These are phyloP conservation scores for Penicillium freii DNA, from an alignment of 2,329 filamentous ascomycete species.

Conservation along the genomic window DNA sequence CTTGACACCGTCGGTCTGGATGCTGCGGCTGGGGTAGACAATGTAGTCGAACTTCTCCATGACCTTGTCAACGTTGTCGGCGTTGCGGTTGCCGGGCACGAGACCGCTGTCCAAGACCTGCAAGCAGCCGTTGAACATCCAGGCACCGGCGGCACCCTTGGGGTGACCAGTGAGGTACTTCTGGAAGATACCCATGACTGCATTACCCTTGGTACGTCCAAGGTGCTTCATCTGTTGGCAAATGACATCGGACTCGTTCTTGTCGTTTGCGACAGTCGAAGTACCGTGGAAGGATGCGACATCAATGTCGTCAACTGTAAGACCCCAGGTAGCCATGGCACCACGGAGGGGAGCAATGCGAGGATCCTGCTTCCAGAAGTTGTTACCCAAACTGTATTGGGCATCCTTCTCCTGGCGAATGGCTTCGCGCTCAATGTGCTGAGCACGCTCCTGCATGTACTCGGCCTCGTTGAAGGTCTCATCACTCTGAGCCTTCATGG, in stretches of 20 bases:
- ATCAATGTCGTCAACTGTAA: constrained; percentile 91
- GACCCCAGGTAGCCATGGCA: constrained; percentile 94
- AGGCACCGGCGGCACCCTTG: constrained; percentile 97
- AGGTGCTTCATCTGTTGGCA: constrained; percentile 95
- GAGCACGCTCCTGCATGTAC: constrained; percentile 79
- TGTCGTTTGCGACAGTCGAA: constrained; percentile 97
- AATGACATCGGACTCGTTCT: constrained; percentile 97
- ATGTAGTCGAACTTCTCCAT: constrained; percentile 99
- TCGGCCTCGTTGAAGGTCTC: constrained; percentile 74
- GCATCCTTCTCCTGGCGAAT: constrained; percentile 89
- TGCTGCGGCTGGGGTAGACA: constrained; percentile 89
- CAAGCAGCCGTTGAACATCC: constrained; percentile 99
- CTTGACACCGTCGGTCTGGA: constrained; percentile 97
- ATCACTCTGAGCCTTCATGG: constrained; percentile 76
- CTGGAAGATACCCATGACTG: constrained; percentile 95
- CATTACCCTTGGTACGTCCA: constrained; percentile 93
- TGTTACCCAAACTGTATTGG: constrained; percentile 89
- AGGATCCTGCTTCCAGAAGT: constrained; percentile 96
- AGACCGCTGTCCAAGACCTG: constrained; percentile 93
- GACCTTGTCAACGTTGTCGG: constrained; percentile 91
- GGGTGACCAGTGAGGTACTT: constrained; percentile 98
- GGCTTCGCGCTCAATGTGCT: constrained; percentile 85
- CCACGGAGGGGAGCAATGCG: constrained; percentile 93
- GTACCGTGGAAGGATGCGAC: constrained; percentile 99
- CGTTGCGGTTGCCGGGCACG: constrained; percentile 95